A percentile compares a stretch with the other conserved stretches of the same genome.
Evolutionary conservation across 805 yeast species (phyloP).

Genomic region (Yarrowia divulgata): DNA sequence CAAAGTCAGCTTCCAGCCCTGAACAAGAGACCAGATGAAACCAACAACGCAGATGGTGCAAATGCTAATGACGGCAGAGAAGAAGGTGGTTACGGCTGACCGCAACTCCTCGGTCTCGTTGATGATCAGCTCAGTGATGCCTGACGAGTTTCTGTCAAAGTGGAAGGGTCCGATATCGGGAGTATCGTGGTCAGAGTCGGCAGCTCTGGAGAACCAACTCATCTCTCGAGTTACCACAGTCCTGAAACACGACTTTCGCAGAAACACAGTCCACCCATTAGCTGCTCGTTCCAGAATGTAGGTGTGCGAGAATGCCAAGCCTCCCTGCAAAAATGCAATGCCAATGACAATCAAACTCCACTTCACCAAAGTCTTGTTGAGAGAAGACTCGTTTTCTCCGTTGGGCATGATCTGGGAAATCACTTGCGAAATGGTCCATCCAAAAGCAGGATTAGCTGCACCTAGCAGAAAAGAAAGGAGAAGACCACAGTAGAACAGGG

Average conservation of each 20-base stretch:
- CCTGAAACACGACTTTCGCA: conserved; percentile 60
- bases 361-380: conserved; percentile 47
- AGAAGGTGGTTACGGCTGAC: conserved; percentile 65
- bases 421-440: conserved; percentile 76
- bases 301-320: conserved; percentile 59
- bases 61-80: conserved; percentile 63
- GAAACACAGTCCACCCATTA: conserved; percentile 67
- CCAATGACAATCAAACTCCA: conserved; percentile 76
- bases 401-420: conserved; percentile 66
- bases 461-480: conserved; percentile 64
- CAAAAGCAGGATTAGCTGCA: conserved; percentile 74
- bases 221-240: conserved; percentile 59
- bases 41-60: conserved; percentile 65
- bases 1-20: conserved; percentile 87
- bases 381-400: conserved; percentile 47
- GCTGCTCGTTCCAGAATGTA: conserved; percentile 63
- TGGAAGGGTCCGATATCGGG: conserved; percentile 25
- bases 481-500: conserved; percentile 58
- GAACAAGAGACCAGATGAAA: conserved; percentile 73
- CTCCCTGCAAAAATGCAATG: conserved; percentile 70
- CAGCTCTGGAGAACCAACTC: conserved; percentile 55
- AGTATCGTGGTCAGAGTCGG: conserved; percentile 3
- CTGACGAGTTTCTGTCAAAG: conserved; percentile 52
- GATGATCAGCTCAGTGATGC: conserved; percentile 71
- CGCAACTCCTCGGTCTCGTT: conserved; percentile 85